Base-by-base conservation (phyloP, 176 grass and related monocot genomes). In the Echinochloa phyllopogon region DNA sequence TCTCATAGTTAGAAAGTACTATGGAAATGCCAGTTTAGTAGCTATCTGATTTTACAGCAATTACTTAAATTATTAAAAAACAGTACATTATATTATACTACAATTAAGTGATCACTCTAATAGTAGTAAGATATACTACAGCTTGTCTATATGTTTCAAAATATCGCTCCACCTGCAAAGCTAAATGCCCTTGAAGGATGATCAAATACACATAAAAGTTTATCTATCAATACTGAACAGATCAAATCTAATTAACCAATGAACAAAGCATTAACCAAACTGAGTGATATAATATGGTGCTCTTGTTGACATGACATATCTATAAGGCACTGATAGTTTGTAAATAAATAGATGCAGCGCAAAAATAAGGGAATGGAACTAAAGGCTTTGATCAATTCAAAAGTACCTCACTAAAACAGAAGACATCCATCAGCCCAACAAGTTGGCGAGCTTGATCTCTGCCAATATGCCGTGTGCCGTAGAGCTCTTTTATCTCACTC, bases 391-490 rank as follows among this genome's bases (percentile, higher is more conserved):
- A 82, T 82, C 44, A 87, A 82, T 75, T 70, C 37, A 87, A 76
- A 51, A 71, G 39, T 90, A 98, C 96, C 96, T 98, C 93, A 20
- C 96, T 99, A 74, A 96, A 99, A 88, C 96, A 99, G 88, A 99
- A 99, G 65, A 99, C 92, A 80, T 99, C 96, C 96, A 99, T 99
- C 64, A 99, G 69, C 49, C 93, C 93, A 95, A 96, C 96, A 87
- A 99, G 93, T 44, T 87, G 80, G 67, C 78, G 90, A 83, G 51
- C 88, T 81, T 92, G 89, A 83, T 85, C 86, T 82, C 96, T 89
- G 60, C 91, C 96, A 29, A 99, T 99, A 92, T 99, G 96, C 23
- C 96, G 88, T 74, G 96, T 92, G 21, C 93, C 91, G 47, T 99
- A 99, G 12, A 99, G 83, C 52, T 96, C 91, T 81, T 94, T 96